Evolutionary conservation across 495 filamentous ascomycete species (phyloP), one percentile per base, ranked within the genome.

Genomic region (Xylaria grammica): DNA sequence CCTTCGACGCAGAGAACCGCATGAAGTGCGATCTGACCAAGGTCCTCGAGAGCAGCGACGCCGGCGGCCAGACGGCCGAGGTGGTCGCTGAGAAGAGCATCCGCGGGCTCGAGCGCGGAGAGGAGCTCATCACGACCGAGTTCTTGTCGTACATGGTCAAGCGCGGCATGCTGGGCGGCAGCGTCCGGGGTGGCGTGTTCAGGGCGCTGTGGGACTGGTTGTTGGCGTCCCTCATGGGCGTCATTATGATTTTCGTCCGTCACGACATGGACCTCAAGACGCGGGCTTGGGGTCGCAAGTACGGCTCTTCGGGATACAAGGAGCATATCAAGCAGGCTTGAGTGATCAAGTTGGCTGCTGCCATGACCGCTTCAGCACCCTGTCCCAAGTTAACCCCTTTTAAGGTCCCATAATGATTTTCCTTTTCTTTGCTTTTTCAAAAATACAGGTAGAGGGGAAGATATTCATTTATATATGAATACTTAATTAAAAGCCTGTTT

Each of bases 1-100:
- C 45, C n/a, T 84, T 86, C 46, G 91, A 91, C 49, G 78, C 83
- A 19, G 93, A 97, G 72, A 87, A 94, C 65, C 67, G 74, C 65
- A 80, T 82, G 17, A 97, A 96, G 75, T 90, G 90, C 3, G 85
- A 83, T 19, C 72, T 95, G 27, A 95, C 92, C 6, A 86, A 88
- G 72, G 78, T 86, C 19, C 75, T 97, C 44, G 93, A 97, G 75
- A 87, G 90, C 60, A 80, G 80, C 9, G 93, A 97, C 74, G 86
- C n/a, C n/a, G n/a, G 84, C 63, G 80, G 83, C 4, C 90, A 93
- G 69, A 84, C 84, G 0, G 84, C 89, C 8, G 85, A 88, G 1
- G 84, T 89, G 64, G 90, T 91, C 27, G 92, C 92, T 3, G 72
- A 68, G 6, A 84, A 82, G 13, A 82, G 87, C 27, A 82, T 96